Evolutionary conservation across 805 yeast species (phyloP).

Genomic region (Metahyphopichia silvanorum): DNA sequence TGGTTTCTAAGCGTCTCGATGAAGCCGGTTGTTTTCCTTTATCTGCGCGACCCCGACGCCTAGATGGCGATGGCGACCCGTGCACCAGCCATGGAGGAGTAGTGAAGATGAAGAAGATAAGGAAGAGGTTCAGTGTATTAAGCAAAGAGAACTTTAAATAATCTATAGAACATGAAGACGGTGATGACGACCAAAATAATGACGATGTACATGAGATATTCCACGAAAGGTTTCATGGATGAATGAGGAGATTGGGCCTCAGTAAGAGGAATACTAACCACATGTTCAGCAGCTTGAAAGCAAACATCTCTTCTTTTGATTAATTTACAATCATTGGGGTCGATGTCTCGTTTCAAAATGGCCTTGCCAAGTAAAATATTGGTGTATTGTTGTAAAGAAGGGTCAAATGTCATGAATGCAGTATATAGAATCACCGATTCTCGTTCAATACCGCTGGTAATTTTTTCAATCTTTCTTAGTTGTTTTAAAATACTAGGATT

Average conservation of each 20-base stretch:
- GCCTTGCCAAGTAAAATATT: slow-evolving; percentile 37
- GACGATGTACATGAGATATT: slow-evolving; percentile 20
- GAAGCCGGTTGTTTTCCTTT: too few relatives aligned
- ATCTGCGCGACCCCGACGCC: too few relatives aligned
- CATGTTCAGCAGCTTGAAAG: slow-evolving; percentile 39
- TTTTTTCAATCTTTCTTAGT: slow-evolving; percentile 33
- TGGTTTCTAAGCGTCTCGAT: too few relatives aligned
- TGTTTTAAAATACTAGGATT: slow-evolving; percentile 23
- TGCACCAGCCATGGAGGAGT: too few relatives aligned
- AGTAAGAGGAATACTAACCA: slow-evolving; percentile 38
- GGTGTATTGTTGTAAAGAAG: slow-evolving; percentile 34
- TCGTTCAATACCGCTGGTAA: slow-evolving; percentile 34
- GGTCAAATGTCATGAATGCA: slow-evolving; percentile 29
- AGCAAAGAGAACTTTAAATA: slow-evolving; percentile 22
- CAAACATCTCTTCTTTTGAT: slow-evolving; percentile 37
- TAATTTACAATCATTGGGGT: slow-evolving; percentile 25
- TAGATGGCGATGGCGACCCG: too few relatives aligned
- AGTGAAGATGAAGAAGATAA: too few relatives aligned
- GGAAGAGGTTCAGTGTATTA: too few relatives aligned
- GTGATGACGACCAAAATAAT: slow-evolving; percentile 21
- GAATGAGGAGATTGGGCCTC: slow-evolving; percentile 25
- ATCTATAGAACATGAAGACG: slow-evolving; percentile 24
- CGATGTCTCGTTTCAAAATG: slow-evolving; percentile 32
- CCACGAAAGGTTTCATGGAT: slow-evolving; percentile 18
- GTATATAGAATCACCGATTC: slow-evolving; percentile 28